These are phyloP conservation scores for Auricularia sp. DNA, from an alignment of 768 basidiomycete species.

Conservation along the genomic window DNA sequence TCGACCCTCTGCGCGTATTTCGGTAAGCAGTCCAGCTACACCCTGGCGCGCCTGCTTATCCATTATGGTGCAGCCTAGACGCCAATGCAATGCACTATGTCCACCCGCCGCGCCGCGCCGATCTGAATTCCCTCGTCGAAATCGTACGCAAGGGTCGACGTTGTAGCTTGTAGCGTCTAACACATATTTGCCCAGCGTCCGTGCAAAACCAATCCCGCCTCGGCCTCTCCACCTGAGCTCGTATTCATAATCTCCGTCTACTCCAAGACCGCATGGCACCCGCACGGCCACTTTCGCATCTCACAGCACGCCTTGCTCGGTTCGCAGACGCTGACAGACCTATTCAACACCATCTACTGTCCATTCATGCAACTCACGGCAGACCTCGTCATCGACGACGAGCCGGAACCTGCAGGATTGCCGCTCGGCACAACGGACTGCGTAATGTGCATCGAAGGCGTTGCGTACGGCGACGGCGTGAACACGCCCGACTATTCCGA, in stretches of 20 bases:
- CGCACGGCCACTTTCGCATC: slow-evolving; percentile 45
- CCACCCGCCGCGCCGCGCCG: slow-evolving; percentile 53
- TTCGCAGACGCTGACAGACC: slow-evolving; percentile 61
- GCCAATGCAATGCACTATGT: slow-evolving; percentile 50
- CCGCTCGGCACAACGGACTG: slow-evolving; percentile 23
- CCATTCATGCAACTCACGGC: slow-evolving; percentile 42
- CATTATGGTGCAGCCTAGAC: not conserved
- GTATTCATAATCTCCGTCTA: slow-evolving; percentile 53
- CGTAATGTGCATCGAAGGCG: slow-evolving; percentile 52
- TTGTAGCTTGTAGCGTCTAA: no score
- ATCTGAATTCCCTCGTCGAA: slow-evolving; percentile 47
- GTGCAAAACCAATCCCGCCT: not conserved
- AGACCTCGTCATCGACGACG: slow-evolving; percentile 26
- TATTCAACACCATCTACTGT: slow-evolving; percentile 53
- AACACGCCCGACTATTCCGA: slow-evolving; percentile 45
- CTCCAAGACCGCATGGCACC: slow-evolving; percentile 51
- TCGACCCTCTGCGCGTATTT: slow-evolving; percentile 47
- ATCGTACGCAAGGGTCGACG: slow-evolving; percentile 21
- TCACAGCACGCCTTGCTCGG: slow-evolving; percentile 63
- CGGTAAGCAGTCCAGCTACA: slow-evolving; percentile 33
- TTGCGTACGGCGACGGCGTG: slow-evolving; percentile 47
- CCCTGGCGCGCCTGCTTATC: not conserved
- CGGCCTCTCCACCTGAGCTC: slow-evolving; percentile 17
- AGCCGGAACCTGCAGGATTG: slow-evolving; percentile 26
- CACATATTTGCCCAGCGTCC: not conserved